Percentiles rank a stretch among this genome's conserved stretches.
These are phyloP conservation scores for Colletotrichum tropicale DNA, from an alignment of 2,329 filamentous ascomycete genomes.

Conservation along the genomic window DNA sequence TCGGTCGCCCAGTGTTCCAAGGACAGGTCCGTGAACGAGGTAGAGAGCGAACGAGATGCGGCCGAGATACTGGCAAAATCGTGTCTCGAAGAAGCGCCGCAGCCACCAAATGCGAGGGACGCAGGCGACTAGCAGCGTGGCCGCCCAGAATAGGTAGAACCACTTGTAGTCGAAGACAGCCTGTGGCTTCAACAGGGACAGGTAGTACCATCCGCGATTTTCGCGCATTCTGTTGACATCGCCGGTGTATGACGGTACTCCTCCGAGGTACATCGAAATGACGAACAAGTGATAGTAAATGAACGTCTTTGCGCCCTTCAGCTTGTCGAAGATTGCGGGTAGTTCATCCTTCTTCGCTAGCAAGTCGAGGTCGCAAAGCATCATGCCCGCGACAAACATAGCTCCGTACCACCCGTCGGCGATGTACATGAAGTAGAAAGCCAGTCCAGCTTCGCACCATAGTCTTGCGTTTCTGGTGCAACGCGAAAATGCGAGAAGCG, in stretches of 20 bases:
- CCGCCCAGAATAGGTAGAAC: slow-evolving; percentile 43
- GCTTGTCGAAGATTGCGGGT: slow-evolving; percentile 48
- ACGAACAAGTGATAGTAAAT: slow-evolving; percentile 48
- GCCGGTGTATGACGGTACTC: slow-evolving; percentile 28
- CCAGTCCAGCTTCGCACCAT: slow-evolving; percentile 30
- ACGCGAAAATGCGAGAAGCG: slow-evolving; percentile 42
- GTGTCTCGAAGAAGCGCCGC: slow-evolving; percentile 54
- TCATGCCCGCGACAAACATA: slow-evolving; percentile 22
- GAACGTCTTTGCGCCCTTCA: slow-evolving; percentile 52
- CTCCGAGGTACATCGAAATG: slow-evolving; percentile 32
- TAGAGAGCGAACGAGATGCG: slow-evolving; percentile 66
- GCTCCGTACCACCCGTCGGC: slow-evolving; percentile 45
- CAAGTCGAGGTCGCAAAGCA: slow-evolving; percentile 46
- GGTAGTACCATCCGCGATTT: slow-evolving; percentile 33
- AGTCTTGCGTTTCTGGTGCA: slow-evolving; percentile 37
- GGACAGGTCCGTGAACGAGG: slow-evolving; percentile 62
- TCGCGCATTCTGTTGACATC: not conserved
- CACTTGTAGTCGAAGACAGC: slow-evolving; percentile 61
- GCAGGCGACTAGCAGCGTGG: slow-evolving; percentile 36
- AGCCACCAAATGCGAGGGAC: slow-evolving; percentile 37
- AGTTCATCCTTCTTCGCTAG: slow-evolving; percentile 47
- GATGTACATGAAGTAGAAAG: slow-evolving; percentile 36
- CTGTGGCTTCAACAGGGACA: slow-evolving; percentile 57
- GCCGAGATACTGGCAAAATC: slow-evolving; percentile 60
- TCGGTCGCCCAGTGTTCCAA: slow-evolving; percentile 57